Conservation (phyloP, 2,329 filamentous ascomycete species). For the Talaromyces funiculosus region DNA sequence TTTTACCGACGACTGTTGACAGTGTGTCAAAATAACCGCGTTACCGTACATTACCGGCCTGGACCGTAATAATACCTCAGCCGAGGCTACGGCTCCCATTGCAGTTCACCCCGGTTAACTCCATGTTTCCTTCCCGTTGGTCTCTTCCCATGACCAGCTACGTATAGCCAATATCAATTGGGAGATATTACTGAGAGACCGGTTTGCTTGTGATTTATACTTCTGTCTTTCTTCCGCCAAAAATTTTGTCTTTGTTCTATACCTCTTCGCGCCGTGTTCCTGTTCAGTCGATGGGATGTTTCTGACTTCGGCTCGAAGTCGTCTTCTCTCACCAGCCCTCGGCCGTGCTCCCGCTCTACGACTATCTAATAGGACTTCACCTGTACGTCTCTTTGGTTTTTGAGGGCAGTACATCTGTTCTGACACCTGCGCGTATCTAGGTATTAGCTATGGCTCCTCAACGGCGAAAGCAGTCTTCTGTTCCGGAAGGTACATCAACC, state of each 20-base stretch:
- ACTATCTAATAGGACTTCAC: slow-evolving; percentile 25
- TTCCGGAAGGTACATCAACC: slow-evolving; percentile 40
- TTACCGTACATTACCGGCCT: background rate
- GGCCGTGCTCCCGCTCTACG: slow-evolving; percentile 35
- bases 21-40: background rate
- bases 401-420: background rate
- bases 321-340: slow-evolving; percentile 34
- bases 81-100: slow-evolving; percentile 6
- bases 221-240: background rate
- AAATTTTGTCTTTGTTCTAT: background rate
- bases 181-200: background rate
- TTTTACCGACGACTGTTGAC: background rate
- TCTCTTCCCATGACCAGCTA: background rate
- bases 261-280: background rate
- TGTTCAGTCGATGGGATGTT: slow-evolving; percentile 35
- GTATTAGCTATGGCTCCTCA: slow-evolving; percentile 34
- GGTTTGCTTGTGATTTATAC: slow-evolving; percentile 2
- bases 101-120: slow-evolving; percentile 7
- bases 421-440: slow-evolving; percentile 21
- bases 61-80: background rate
- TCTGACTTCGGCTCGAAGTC: slow-evolving; percentile 39
- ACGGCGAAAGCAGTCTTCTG: slow-evolving; percentile 40
- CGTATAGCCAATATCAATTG: background rate
- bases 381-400: background rate
- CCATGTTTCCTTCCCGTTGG: background rate